Conservation (phyloP, 495 filamentous ascomycete genomes). For the Tuber brumale region DNA sequence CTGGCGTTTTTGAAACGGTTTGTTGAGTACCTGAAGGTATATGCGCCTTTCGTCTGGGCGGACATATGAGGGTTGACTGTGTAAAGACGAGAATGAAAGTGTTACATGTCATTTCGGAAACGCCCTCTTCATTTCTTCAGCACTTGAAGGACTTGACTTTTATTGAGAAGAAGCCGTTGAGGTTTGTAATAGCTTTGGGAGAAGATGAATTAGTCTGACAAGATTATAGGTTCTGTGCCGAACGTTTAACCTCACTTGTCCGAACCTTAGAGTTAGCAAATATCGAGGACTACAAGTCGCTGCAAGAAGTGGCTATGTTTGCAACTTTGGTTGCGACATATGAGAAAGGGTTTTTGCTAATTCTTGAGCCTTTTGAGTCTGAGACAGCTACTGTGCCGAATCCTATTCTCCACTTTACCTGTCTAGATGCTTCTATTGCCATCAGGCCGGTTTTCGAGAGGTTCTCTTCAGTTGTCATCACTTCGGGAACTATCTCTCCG, state of each 20-base stretch:
- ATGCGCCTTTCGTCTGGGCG: not conserved
- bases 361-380: conserved; percentile 92
- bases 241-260: conserved; percentile 89
- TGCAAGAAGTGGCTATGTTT: conserved; percentile 97
- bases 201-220: conserved; percentile 12
- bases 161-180: conserved; percentile 93
- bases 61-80: conserved; percentile 5
- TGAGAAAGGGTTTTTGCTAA: conserved; percentile 92
- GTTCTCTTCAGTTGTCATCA: conserved; percentile 97
- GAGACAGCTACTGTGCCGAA: conserved; percentile 94
- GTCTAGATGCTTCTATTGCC: conserved; percentile 94
- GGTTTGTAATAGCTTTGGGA: conserved; percentile 34
- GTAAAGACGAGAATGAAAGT: conserved; percentile 89
- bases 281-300: conserved; percentile 92
- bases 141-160: conserved; percentile 94
- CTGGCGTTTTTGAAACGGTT: conserved; percentile 91
- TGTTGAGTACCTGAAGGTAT: conserved; percentile 86
- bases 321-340: conserved; percentile 97
- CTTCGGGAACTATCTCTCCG: conserved; percentile 92
- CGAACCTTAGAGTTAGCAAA: conserved; percentile 93
- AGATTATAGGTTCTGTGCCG: conserved; percentile 67
- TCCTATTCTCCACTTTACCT: conserved; percentile 90
- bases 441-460: conserved; percentile 97
- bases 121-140: conserved; percentile 83
- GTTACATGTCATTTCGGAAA: conserved; percentile 91